Base-by-base conservation (phyloP, 1,139 yeast species). In the Debaryomycetaceae sp. region DNA sequence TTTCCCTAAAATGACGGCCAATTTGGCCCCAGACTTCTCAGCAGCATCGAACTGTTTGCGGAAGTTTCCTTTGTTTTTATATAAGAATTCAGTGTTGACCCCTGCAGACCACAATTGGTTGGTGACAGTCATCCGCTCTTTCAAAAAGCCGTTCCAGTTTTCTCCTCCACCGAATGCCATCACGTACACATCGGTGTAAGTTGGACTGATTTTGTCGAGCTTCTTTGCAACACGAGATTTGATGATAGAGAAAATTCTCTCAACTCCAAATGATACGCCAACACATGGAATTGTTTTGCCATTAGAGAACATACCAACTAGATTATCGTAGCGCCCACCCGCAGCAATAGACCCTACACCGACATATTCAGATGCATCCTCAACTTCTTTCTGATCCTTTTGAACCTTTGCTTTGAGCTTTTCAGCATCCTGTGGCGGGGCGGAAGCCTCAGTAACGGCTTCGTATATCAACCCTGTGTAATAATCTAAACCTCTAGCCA, bases 131-230 rank as follows among this genome's bases (percentile, higher is more conserved):
- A 93, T 89, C 72, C 99, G 84, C 70, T 93, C 97, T 50, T 83
- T 80, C 57, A 93, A 73, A 72, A 87, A 87, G 8, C 98, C 98
- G 50, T 78, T 83, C 97, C 97, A 91, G 49, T 85, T 93, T 57
- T 87, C 89, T 59, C 97, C 98, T 56, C 97, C 97, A 54, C 99
- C 99, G 61, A 93, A 90, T 1, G 98, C 98, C 97, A 93, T 91
- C 44, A 93, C 86, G 60, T 77, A 93, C 14, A 87, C 98, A 65
- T 93, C 96, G 11, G 98, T 93, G 42, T 91, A 83, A 36, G 91
- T 79, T 34, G 97, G 83, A 55, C 93, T 81, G 49, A 90, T 76
- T 50, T 69, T 69, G 24, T 72, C 74, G 50, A 80, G 75, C 51
- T 82, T 78, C 45, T 75, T 72, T 34, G 67, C 68, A 39, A 84